These are phyloP conservation scores for Petunia hybrid DNA, from an alignment of 305 asterid genomes.

Conservation along the genomic window DNA sequence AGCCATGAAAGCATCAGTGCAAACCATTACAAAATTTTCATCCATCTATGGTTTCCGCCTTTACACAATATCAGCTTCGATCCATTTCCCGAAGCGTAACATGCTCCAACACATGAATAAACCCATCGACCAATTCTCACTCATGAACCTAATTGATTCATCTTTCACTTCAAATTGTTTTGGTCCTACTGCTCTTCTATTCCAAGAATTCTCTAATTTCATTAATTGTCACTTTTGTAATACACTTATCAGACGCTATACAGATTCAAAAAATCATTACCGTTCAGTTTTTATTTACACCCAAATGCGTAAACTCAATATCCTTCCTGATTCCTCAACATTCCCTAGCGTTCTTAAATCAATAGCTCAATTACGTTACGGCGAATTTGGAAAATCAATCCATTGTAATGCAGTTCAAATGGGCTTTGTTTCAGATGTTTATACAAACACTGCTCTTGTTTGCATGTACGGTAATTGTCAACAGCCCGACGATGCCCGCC, in stretches of 20 bases:
- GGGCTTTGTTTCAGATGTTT: constrained; percentile 24
- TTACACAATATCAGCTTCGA: constrained; percentile 10
- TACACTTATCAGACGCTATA: constrained; percentile 30
- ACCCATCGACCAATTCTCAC: constrained; percentile 12
- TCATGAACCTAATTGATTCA: constrained; percentile 26
- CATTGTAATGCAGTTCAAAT: constrained; percentile 28
- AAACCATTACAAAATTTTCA: background rate
- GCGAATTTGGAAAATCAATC: constrained; percentile 17
- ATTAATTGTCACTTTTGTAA: constrained; percentile 11
- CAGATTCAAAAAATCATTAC: constrained; percentile 25
- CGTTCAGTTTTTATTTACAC: constrained; percentile 20
- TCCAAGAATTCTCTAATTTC: constrained; percentile 17
- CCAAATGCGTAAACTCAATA: constrained; percentile 35
- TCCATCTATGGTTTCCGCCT: background rate
- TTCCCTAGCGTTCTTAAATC: constrained; percentile 33
- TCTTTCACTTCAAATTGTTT: constrained; percentile 19
- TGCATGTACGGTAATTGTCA: background rate
- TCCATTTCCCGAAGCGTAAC: background rate
- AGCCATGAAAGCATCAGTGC: constrained; percentile 19
- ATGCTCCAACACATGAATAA: background rate
- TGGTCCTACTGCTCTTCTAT: constrained; percentile 23
- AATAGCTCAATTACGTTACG: constrained; percentile 5
- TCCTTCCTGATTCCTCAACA: constrained; percentile 33
- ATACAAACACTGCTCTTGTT: constrained; percentile 31
- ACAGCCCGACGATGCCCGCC: constrained; percentile 20